Base-by-base conservation (phyloP, 2,329 filamentous ascomycete genomes). In the Colletotrichum musae region DNA sequence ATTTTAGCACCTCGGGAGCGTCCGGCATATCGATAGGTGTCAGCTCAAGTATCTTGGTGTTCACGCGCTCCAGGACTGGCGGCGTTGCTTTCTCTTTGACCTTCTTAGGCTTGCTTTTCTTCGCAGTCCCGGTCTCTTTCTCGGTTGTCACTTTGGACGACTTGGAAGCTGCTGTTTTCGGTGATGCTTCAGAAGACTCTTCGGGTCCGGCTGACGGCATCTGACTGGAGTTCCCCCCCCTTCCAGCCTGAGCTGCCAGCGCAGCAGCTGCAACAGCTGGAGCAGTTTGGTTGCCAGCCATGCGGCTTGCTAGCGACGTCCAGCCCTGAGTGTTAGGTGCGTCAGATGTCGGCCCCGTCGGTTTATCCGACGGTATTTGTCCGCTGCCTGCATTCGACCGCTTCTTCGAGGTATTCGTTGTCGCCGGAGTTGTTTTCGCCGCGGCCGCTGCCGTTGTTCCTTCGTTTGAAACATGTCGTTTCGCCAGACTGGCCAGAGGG, bases 1-100 rank as follows among this genome's bases (percentile, higher is more conserved):
- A 83, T 28, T 81, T 81, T 1, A 94, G 93, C 12, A 89, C 86
- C 0, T 73, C 61, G 4, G 78, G 75, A 10, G 78, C 75, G 50
- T 80, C 75, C 10, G 72, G 62, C 36, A 77, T 77, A 2, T 78
- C 71, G 10, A 85, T 73, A 10, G 83, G 78, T 5, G 28, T 62
- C 26, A 81, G 67, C 1, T 70, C 26, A 10, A 84, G 72, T 6
- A 26, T 21, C 12, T 51, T 41, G 4, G 69, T 50, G 12, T 24
- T 41, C 3, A 70, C 54, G 4, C 6, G 41, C n/a, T 63, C 41
- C 1, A 72, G 64, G 50, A 36, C 58, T 48, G 21, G 52, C 52
- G 12, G 26, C 2, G 18, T 68, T 63, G 15, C 24, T 9, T 26
- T 48, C 53, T 63, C 52, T 36, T 28, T 24, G 21, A 24, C 21